Conservation (phyloP, 139 green algal genomes). For the Micractinium sp. region DNA sequence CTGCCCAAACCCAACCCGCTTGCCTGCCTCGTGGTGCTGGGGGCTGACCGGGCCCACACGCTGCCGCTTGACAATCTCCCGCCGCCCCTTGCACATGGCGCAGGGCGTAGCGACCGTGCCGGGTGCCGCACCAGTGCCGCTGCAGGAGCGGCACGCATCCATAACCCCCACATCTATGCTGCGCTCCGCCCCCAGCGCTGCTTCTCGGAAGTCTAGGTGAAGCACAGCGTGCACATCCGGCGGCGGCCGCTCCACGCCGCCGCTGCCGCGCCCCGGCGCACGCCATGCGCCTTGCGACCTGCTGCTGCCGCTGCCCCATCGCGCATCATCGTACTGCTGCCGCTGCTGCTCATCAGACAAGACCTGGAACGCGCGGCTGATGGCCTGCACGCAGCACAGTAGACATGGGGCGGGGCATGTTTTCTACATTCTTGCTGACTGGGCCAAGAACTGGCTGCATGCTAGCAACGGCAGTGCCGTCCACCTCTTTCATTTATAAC, state of each 20-base stretch:
- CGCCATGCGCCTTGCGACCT: not conserved
- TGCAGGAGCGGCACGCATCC: not conserved
- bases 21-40: not conserved
- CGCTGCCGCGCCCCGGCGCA: not conserved
- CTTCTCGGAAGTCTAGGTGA: constrained; percentile 11
- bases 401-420: not conserved
- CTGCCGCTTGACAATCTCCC: constrained; percentile 20
- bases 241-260: not conserved
- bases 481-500: not conserved
- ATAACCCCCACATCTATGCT: not conserved
- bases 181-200: constrained; percentile 2
- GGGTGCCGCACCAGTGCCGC: not conserved
- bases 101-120: not conserved
- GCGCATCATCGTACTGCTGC: constrained; percentile 12
- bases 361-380: constrained; percentile 18
- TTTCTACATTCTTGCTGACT: not conserved
- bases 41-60: not conserved
- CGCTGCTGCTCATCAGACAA: constrained; percentile 15
- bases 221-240: constrained; percentile 23
- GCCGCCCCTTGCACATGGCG: constrained; percentile 13
- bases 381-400: not conserved
- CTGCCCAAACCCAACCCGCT: not conserved
- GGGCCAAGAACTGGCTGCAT: not conserved
- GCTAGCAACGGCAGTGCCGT: not conserved
- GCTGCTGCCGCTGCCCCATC: constrained; percentile 14